A percentile compares a stretch with the other conserved stretches of the same genome.
Evolutionary conservation across 352 stramenopile genomes (phyloP).

Genomic region (Elongisporangium undulatum): DNA sequence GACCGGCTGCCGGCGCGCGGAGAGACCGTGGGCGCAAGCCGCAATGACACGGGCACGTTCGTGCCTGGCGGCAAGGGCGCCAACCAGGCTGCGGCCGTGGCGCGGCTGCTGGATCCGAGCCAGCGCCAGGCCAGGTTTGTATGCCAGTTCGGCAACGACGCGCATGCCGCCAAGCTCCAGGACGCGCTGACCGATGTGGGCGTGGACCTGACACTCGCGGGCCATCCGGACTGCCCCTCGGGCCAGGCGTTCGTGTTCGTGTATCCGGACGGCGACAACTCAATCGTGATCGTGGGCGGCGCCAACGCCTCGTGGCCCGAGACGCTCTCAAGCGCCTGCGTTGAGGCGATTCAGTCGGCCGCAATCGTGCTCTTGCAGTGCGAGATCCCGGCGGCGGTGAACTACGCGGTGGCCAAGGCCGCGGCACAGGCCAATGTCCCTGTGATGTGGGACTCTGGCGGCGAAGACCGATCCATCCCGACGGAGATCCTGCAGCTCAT

Average conservation of each 20-base stretch:
- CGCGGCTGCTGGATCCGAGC: constrained; percentile 30
- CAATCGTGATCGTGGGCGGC: constrained; percentile 79
- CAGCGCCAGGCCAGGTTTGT: constrained; percentile 33
- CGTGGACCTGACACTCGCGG: constrained; percentile 37
- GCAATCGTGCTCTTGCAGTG: constrained; percentile 68
- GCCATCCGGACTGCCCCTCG: constrained; percentile 39
- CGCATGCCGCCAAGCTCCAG: constrained; percentile 44
- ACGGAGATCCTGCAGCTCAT: constrained; percentile 47
- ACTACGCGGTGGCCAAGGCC: constrained; percentile 40
- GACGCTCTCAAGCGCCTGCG: constrained; percentile 23
- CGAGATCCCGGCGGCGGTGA: constrained; percentile 61
- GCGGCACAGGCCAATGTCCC: constrained; percentile 40
- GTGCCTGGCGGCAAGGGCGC: constrained; percentile 72
- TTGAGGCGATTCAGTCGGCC: constrained; percentile 41
- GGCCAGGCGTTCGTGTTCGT: constrained; percentile 83
- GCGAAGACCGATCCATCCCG: constrained; percentile 58
- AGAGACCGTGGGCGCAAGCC: constrained; percentile 56
- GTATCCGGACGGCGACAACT: constrained; percentile 79
- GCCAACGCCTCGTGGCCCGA: constrained; percentile 65
- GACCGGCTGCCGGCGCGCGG: constrained; percentile 56
- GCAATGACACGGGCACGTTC: constrained; percentile 57
- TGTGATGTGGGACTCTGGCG: constrained; percentile 78
- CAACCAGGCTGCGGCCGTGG: constrained; percentile 69
- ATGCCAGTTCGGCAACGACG: constrained; percentile 74
- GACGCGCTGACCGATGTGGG: constrained; percentile 19